Base-by-base conservation (phyloP, 2,329 filamentous ascomycete species). In the Diatrype stigma region DNA sequence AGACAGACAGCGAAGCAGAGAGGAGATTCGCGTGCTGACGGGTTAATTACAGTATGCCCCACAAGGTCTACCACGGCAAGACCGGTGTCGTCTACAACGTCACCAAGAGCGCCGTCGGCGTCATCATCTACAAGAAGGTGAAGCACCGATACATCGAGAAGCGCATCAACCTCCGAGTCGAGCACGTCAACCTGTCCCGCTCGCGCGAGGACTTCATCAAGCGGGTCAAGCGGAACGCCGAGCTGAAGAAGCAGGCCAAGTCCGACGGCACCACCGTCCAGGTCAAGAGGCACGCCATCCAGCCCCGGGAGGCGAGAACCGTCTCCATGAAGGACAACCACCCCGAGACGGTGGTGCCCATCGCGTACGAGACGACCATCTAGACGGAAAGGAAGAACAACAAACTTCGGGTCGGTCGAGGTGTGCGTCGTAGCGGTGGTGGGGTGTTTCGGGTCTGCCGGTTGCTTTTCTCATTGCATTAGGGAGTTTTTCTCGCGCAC, bases 11-110 rank as follows among this genome's bases (percentile, higher is more conserved):
- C 34, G 45, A 32, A 48, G 28, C 22, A 28, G 42, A 42, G 16
- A 17, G 42, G 32, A 30, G 30, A 42, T 45, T 42, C n/a, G 11
- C 42, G 49, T 56, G 59, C 72, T 77, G 61, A 76, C 64, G 59
- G 49, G 57, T 55, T 54, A 7, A 37, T 53, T 48, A 54, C 69
- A 91, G 90, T 82, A 94, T 96, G 90, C 92, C 93, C 69, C 91
- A 92, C 87, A 96, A 96, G 85, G 89, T 96, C 80, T 96, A 96
- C 87, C 92, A 97, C 85, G 94, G 93, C 72, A 97, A 97, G 89
- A 96, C 92, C 60, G 91, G 91, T 73, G 89, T 96, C 69, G 80
- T 96, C 79, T 96, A 96, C 89, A 99, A 99, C 84, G 94, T 99
- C 70, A 94, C 93, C 79, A 96, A 96, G 86, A 89, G 85, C 68